Conservation (phyloP, 192 early-diverging fungal genomes). For the Cetraspora pellucida region DNA sequence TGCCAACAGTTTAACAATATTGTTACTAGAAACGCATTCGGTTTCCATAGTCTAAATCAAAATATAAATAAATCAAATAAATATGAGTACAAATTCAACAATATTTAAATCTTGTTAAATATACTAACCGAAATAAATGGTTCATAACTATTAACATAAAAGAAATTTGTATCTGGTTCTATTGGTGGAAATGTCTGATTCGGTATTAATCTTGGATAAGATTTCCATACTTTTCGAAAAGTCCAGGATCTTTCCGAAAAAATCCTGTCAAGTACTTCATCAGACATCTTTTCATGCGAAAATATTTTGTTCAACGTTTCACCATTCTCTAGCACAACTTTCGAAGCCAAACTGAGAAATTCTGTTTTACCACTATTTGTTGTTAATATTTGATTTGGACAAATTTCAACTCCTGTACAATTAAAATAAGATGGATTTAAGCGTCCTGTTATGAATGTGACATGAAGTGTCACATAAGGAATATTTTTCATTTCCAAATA, state of each 20-base stretch:
- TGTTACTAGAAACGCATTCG: slow-evolving; percentile 57
- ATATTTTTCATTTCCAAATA: slow-evolving; percentile 41
- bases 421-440: slow-evolving; percentile 56
- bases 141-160: slow-evolving; percentile 65
- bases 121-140: slow-evolving; percentile 54
- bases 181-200: slow-evolving; percentile 36
- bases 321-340: slow-evolving; percentile 41
- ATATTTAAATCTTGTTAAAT: background rate
- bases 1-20: slow-evolving; percentile 57
- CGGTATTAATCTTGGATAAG: slow-evolving; percentile 58
- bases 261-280: slow-evolving; percentile 49
- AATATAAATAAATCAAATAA: background rate
- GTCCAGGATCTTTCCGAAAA: slow-evolving; percentile 53
- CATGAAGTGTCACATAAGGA: slow-evolving; percentile 56
- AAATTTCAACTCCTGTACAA: slow-evolving; percentile 19
- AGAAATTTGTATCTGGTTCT: slow-evolving; percentile 40
- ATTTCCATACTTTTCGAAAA: slow-evolving; percentile 58
- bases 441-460: slow-evolving; percentile 59
- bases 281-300: slow-evolving; percentile 43
- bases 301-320: slow-evolving; percentile 65
- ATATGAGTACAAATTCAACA: background rate
- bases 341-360: slow-evolving; percentile 51
- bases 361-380: slow-evolving; percentile 45
- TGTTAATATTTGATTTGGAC: slow-evolving; percentile 56
- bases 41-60: slow-evolving; percentile 66